Percentiles rank a stretch among this genome's conserved stretches.
Evolutionary conservation across 106 monocot species (phyloP).

Genomic region (Amphibolis antarctica): DNA sequence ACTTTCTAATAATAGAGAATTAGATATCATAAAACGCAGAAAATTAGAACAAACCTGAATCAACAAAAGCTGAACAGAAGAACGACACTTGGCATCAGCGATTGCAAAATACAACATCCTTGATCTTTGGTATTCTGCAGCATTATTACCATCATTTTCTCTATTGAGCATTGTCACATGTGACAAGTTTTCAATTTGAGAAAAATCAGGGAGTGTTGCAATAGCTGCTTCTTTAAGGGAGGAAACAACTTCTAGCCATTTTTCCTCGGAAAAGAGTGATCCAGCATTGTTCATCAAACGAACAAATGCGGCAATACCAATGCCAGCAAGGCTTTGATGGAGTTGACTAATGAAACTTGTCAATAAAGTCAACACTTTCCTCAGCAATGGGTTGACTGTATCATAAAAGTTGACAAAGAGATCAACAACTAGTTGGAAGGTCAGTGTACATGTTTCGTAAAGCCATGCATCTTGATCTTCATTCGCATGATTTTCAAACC

Average conservation of each 20-base stretch:
- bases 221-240: constrained; percentile 72
- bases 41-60: constrained; percentile 60
- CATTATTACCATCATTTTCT: constrained; percentile 43
- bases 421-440: constrained; percentile 93
- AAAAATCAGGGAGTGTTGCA: constrained; percentile 83
- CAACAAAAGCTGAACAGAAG: constrained; percentile 90
- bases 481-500: constrained; percentile 32
- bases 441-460: constrained; percentile 95
- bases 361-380: constrained; percentile 63
- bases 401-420: constrained; percentile 96
- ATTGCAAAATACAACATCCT: constrained; percentile 59
- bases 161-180: neutral
- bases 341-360: constrained; percentile 94
- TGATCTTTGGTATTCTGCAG: constrained; percentile 35
- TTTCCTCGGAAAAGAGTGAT: constrained; percentile 63
- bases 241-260: constrained; percentile 73
- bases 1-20: too few species aligned
- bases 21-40: neutral
- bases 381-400: constrained; percentile 77
- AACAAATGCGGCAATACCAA: constrained; percentile 93
- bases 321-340: constrained; percentile 98
- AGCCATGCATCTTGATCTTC: constrained; percentile 99
- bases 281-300: constrained; percentile 88
- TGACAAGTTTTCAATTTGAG: constrained; percentile 16
- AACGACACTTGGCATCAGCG: constrained; percentile 73